These are phyloP conservation scores for Fusarium tanahbumbuense DNA, from an alignment of 2,329 filamentous ascomycete species.

Conservation along the genomic window DNA sequence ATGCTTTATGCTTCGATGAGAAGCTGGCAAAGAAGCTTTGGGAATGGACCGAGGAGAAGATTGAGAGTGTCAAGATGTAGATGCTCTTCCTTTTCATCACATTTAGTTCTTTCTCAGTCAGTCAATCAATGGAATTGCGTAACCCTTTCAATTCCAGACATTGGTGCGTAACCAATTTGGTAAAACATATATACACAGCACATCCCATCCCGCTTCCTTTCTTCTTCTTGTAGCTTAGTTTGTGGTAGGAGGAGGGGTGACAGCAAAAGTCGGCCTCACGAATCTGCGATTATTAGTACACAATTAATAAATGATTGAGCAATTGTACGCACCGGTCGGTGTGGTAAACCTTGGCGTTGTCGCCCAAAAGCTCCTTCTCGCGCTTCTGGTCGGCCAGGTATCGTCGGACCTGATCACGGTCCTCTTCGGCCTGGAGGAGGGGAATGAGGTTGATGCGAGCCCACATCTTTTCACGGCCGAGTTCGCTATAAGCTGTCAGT, in stretches of 20 bases:
- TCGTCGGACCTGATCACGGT: constrained; percentile 91
- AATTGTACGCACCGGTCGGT: constrained; percentile 76
- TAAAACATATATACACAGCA: constrained; percentile 45
- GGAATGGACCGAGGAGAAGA: constrained; percentile 51
- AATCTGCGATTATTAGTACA: constrained; percentile 65
- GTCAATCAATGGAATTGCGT: constrained; percentile 13
- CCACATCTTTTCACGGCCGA: constrained; percentile 98
- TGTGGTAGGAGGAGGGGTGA: constrained; percentile 73
- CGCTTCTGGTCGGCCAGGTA: constrained; percentile 87
- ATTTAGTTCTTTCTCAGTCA: not conserved
- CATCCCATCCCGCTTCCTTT: constrained; percentile 1
- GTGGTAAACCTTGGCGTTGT: constrained; percentile 87
- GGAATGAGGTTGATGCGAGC: constrained; percentile 94
- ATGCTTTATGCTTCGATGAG: constrained; percentile 43
- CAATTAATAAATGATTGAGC: too few species aligned
- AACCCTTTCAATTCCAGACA: constrained; percentile 31
- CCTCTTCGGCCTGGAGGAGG: constrained; percentile 93
- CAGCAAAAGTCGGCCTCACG: constrained; percentile 82
- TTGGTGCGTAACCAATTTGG: constrained; percentile 22
- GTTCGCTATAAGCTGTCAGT: constrained; percentile 71
- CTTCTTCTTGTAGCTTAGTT: constrained; percentile 52
- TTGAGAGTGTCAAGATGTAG: constrained; percentile 8
- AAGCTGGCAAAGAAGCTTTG: constrained; percentile 52
- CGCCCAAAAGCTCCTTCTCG: constrained; percentile 90
- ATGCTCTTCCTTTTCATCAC: not conserved